Evolutionary conservation across 345 rosid species (phyloP).

Genomic region (Syzygium grande): DNA sequence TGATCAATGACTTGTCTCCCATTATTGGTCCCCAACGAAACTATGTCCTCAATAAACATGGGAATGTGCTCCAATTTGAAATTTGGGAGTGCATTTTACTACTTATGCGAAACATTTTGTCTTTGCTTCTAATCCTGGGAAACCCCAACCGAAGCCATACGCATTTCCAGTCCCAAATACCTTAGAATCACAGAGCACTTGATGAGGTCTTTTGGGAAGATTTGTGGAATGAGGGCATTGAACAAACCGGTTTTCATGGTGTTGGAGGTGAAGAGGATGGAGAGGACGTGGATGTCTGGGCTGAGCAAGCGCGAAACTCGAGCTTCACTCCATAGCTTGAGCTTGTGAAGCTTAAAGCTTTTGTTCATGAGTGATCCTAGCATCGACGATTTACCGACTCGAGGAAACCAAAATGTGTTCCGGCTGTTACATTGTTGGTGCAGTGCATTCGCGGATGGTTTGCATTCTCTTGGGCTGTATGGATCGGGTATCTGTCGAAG

Average conservation of each 20-base stretch:
- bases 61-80: not conserved
- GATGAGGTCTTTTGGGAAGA: constrained; percentile 68
- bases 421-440: not conserved
- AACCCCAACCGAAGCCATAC: not conserved
- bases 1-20: not conserved
- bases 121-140: not conserved
- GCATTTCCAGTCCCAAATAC: not conserved
- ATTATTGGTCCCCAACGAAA: not conserved
- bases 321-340: constrained; percentile 25
- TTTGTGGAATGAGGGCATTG: constrained; percentile 32
- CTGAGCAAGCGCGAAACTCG: constrained; percentile 45
- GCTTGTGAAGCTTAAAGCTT: not conserved
- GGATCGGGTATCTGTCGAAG: no score
- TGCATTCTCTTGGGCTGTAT: not conserved
- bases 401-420: not conserved
- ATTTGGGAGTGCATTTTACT: not conserved
- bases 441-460: not conserved
- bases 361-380: not conserved
- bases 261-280: constrained; percentile 19
- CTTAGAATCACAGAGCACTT: constrained; percentile 7
- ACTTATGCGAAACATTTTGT: not conserved
- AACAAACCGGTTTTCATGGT: constrained; percentile 21
- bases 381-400: not conserved
- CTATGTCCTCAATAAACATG: not conserved
- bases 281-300: constrained; percentile 38